Evolutionary conservation across 1,139 yeast species (phyloP), one percentile per base, ranked within the genome.

Genomic region (Meyerozyma athensensis): DNA sequence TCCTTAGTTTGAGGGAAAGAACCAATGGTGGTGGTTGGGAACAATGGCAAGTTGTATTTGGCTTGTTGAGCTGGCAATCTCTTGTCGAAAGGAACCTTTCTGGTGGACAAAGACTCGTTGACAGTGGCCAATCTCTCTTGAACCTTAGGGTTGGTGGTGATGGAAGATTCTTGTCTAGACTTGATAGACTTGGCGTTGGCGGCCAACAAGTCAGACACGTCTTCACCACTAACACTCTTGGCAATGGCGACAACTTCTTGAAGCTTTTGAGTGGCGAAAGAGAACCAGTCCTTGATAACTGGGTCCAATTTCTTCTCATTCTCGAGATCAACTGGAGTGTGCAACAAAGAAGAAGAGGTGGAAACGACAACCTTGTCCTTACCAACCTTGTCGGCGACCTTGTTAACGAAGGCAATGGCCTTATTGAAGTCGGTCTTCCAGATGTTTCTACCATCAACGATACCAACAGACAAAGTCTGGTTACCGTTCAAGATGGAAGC

Each of bases 1-100:
- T 92, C 98, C 79, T 87, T 87, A 67, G 98, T 92, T 79, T 92
- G 98, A 58, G 98, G 98, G 97, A 92, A 92, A 52, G 98, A 92
- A 72, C 98, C 98, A 69, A 92, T 92, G 59, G 98, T 92, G 67
- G 98, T 92, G 64, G 98, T 92, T 72, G 98, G 98, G 96, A 92
- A 92, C 63, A 86, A 75, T 56, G 98, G 98, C 67, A 92, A 78
- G 77, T 90, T 86, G 78, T 86, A 86, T 63, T 81, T 76, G 55
- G 69, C 73, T 76, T 86, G 77, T 78, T 92, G 98, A 56, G 81
- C 89, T 54, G 74, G 83, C 62, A 86, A 81, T 79, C 98, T 87
- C 47, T 68, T 75, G 56, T 84, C 81, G 81, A 92, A 92, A 46
- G 94, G 80, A 55, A 86, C 67, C 69, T 80, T 76, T 81, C 98